A percentile compares a stretch with the other conserved stretches of the same genome.
Evolutionary conservation across 331 rosid genomes (phyloP).

Genomic region (Malus hybrid): DNA sequence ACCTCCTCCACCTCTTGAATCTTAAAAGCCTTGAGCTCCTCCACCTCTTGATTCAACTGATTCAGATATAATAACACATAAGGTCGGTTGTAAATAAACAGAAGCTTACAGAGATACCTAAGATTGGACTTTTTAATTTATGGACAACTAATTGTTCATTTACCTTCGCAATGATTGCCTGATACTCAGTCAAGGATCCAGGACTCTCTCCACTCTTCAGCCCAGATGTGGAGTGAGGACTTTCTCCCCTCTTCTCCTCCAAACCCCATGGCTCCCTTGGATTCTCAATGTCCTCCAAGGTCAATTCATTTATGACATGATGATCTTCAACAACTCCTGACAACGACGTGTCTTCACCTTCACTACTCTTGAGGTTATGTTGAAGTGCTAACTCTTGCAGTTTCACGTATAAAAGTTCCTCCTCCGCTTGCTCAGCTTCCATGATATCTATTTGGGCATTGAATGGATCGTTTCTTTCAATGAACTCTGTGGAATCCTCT

Average conservation of each 20-base stretch:
- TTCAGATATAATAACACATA: conserved; percentile 11
- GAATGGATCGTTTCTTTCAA: conserved; percentile 22
- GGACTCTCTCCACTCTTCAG: conserved; percentile 20
- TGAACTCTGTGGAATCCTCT: conserved; percentile 26
- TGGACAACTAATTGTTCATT: neutral
- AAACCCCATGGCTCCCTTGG: conserved; percentile 1
- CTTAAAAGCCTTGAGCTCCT: conserved; percentile 37
- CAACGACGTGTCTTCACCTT: conserved; percentile 13
- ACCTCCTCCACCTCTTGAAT: conserved; percentile 46
- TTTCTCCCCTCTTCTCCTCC: conserved; percentile 28
- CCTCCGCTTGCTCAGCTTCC: conserved; percentile 23
- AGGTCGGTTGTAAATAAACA: neutral
- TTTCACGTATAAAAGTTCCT: conserved; percentile 32
- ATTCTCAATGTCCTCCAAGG: conserved; percentile 4
- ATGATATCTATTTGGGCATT: conserved; percentile 7
- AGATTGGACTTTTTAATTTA: neutral
- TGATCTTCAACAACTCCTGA: conserved; percentile 10
- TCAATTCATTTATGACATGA: neutral
- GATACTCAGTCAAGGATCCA: conserved; percentile 18
- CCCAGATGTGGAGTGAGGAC: conserved; percentile 10
- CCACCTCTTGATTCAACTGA: conserved; percentile 45
- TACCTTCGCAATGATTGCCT: conserved; percentile 33
- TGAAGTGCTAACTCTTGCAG: conserved; percentile 41
- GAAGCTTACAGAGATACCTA: neutral
- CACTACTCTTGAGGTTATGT: conserved; percentile 1